Base-by-base conservation (phyloP, 2,329 filamentous ascomycete genomes). In the Hymenoscyphus fraxineus region DNA sequence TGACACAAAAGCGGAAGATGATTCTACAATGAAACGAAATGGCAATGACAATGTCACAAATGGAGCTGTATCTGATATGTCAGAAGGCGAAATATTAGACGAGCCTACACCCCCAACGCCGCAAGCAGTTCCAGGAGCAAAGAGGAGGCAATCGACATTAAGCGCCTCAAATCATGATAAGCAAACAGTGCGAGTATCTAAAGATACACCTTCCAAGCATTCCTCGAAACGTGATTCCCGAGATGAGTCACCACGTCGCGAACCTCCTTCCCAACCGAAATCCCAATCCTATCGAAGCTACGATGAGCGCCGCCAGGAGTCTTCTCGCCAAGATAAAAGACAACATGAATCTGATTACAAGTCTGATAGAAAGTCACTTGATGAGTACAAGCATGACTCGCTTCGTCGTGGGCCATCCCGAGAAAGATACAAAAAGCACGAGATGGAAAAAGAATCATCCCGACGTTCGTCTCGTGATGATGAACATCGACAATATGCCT, bases 71-170 rank as follows among this genome's bases (percentile, higher is more conserved):
- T 72, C 68, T 65, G 67, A 71, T 32, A 63, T 62, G 13, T 73
- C 72, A 15, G 72, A 74, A 35, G 73, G 74, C n/a, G 74, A 76
- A 63, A 74, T 76, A 64, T 32, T 73, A 51, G 74, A 76, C 68
- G 72, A 74, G 51, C 60, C 63, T 58, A 62, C 63, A 41, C 63
- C 67, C 9, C 62, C 65, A 60, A 60, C 67, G 41, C 63, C 63
- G n/a, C 66, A 70, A 32, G 60, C 66, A 62, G 44, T 19, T 51
- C n/a, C 9, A 19, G n/a, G 19, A n/a, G 44, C n/a, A 19, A 73
- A 68, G 57, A 66, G 69, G 51, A 60, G 57, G 61, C 61, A 68
- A 51, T 44, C 60, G 19, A 62, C 61, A 32, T 57, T 56, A 51
- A 69, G 66, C 32, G 13, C 51, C 19, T 57, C 44, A 59, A 70